phyloP scores from a whole-genome alignment of 2,329 filamentous ascomycete species.

The Seiridium unicorne region DNA sequence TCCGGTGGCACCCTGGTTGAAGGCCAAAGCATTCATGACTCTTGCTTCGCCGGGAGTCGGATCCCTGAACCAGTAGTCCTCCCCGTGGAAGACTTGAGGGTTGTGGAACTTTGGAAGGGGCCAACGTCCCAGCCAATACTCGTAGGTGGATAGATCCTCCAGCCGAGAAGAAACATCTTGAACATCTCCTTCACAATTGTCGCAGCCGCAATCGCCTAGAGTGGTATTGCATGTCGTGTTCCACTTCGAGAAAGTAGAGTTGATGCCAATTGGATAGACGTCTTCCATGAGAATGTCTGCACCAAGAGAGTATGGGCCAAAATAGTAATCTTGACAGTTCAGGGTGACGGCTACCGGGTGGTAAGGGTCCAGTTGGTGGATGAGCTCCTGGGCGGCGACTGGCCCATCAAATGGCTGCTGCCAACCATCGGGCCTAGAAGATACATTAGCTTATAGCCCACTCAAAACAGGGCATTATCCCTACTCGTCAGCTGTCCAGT shows the following conservation, averaged over 20 bases:
- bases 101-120: conserved; percentile 37
- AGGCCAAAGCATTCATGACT: conserved; percentile 42
- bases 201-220: conserved; percentile 63
- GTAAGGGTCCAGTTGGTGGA: conserved; percentile 55
- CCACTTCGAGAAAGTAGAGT: conserved; percentile 53
- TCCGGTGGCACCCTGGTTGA: conserved; percentile 44
- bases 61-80: conserved; percentile 46
- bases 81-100: conserved; percentile 46
- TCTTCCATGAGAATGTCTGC: conserved; percentile 61
- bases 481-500: conserved; percentile 48
- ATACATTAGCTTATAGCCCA: too few species aligned
- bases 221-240: conserved; percentile 56
- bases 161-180: conserved; percentile 46
- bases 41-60: conserved; percentile 41
- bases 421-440: conserved; percentile 33
- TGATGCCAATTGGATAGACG: conserved; percentile 58
- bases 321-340: conserved; percentile 64
- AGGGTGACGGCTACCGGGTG: conserved; percentile 59
- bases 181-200: conserved; percentile 54
- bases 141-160: conserved; percentile 36
- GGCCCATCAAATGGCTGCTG: conserved; percentile 52
- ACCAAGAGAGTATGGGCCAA: conserved; percentile 49
- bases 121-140: conserved; percentile 36
- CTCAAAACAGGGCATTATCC: conserved; percentile 28
- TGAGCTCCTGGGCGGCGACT: conserved; percentile 36